A percentile compares a stretch with the other conserved stretches of the same genome.
These are phyloP conservation scores for Polytolypa hystricis DNA, from an alignment of 2,329 filamentous ascomycete genomes.

Conservation along the genomic window DNA sequence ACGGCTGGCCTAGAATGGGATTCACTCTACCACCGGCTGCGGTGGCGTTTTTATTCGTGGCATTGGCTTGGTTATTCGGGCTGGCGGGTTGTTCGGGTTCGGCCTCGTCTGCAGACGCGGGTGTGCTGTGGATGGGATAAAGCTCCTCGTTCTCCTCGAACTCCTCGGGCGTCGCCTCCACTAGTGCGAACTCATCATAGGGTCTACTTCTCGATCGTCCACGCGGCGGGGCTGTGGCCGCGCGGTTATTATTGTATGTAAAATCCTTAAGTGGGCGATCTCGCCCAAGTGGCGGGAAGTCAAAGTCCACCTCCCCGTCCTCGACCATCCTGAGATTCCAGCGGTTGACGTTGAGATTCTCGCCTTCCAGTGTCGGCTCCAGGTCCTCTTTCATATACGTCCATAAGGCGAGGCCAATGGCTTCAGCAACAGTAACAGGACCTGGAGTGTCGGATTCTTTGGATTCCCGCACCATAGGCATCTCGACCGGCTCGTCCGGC, in stretches of 20 bases:
- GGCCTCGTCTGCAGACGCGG: constrained; percentile 17
- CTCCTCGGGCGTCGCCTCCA: constrained; percentile 46
- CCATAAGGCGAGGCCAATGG: constrained; percentile 53
- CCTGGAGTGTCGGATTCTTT: constrained; percentile 40
- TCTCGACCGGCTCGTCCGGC: constrained; percentile 45
- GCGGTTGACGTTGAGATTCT: constrained; percentile 48
- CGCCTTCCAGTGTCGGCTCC: constrained; percentile 40
- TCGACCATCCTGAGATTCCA: constrained; percentile 59
- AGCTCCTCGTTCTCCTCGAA: constrained; percentile 48
- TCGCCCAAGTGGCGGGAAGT: constrained; percentile 50
- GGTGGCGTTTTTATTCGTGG: constrained; percentile 16
- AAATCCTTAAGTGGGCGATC: constrained; percentile 51
- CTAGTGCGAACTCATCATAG: constrained; percentile 56
- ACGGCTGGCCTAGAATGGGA: constrained; percentile 35
- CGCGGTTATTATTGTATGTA: constrained; percentile 56
- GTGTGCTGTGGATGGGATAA: constrained; percentile 40
- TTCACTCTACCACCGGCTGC: constrained; percentile 20
- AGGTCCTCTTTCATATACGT: constrained; percentile 48
- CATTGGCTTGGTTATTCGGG: constrained; percentile 13
- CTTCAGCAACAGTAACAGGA: constrained; percentile 48
- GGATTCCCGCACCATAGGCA: constrained; percentile 45
- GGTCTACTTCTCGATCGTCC: constrained; percentile 51
- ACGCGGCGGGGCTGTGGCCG: constrained; percentile 39
- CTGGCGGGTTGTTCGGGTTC: constrained; percentile 12
- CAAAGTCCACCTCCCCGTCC: constrained; percentile 55